Evolutionary conservation across 2,329 filamentous ascomycete genomes (phyloP).

Genomic region (Elsinoe australis): DNA sequence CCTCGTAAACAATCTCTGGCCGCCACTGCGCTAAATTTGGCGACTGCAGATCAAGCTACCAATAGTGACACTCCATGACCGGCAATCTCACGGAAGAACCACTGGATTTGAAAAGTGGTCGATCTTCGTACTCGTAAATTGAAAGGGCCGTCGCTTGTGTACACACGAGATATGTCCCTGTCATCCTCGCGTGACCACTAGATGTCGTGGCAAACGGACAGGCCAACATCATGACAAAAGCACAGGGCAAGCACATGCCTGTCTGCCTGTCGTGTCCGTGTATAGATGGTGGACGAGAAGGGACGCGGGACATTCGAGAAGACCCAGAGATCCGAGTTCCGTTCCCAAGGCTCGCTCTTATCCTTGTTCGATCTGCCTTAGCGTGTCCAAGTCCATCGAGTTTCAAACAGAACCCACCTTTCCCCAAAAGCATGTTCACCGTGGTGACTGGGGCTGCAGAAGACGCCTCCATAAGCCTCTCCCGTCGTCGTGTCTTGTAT

Average conservation of each 20-base stretch:
- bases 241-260: too few relatives aligned
- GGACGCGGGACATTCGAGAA: too few relatives aligned
- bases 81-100: constrained; percentile 7
- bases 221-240: too few relatives aligned
- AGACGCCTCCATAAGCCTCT: neutral
- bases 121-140: too few relatives aligned
- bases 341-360: neutral
- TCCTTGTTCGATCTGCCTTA: neutral
- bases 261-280: too few relatives aligned
- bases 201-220: too few relatives aligned
- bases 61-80: constrained; percentile 16
- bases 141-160: too few relatives aligned
- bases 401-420: too few relatives aligned
- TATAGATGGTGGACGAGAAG: too few relatives aligned
- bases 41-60: neutral
- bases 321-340: neutral
- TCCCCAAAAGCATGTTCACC: too few relatives aligned
- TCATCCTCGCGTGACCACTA: too few relatives aligned
- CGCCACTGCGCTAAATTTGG: constrained; percentile 15
- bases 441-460: too few relatives aligned
- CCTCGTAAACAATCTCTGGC: neutral
- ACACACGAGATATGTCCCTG: constrained; percentile 11
- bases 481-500: neutral
- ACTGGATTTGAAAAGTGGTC: constrained; percentile 1
- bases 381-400: neutral